phyloP scores from a whole-genome alignment of 306 rosid species.

The Cotoneaster glaucophyllus region DNA sequence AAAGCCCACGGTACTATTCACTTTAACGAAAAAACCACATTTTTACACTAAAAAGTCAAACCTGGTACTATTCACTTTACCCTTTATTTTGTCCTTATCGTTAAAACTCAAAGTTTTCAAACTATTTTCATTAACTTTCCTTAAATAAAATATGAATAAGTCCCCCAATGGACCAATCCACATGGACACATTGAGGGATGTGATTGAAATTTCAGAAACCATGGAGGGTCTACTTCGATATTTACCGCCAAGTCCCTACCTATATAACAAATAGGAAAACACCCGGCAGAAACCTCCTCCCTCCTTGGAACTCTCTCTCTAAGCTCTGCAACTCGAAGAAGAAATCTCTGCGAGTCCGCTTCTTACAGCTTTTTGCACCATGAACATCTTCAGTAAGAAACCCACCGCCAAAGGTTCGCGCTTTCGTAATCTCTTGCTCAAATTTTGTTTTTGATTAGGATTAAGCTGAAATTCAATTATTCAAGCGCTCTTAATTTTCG shows the following conservation, averaged over 20 bases:
- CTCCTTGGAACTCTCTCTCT: neutral
- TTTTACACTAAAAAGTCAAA: too few species aligned
- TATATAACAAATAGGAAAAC: neutral
- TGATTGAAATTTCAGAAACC: neutral
- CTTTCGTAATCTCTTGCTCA: slow-evolving; percentile 2
- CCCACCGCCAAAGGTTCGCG: slow-evolving; percentile 85
- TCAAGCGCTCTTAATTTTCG: neutral
- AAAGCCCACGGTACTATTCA: too few species aligned
- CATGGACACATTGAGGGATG: neutral
- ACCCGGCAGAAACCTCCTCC: neutral
- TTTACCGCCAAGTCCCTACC: neutral
- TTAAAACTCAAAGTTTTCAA: too few species aligned
- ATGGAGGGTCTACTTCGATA: slow-evolving; percentile 11
- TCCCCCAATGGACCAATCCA: neutral
- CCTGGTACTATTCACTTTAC: too few species aligned
- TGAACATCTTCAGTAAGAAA: slow-evolving; percentile 89
- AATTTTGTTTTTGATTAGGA: neutral
- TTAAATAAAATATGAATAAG: neutral
- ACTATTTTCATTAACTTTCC: too few species aligned
- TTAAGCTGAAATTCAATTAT: neutral
- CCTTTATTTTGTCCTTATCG: too few species aligned
- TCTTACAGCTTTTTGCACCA: slow-evolving; percentile 11
- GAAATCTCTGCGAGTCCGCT: slow-evolving; percentile 1
- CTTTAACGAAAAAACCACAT: too few species aligned
- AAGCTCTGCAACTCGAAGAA: slow-evolving; percentile 8